Conservation (phyloP, 768 basidiomycete species). For the Leccinum variicolor region DNA sequence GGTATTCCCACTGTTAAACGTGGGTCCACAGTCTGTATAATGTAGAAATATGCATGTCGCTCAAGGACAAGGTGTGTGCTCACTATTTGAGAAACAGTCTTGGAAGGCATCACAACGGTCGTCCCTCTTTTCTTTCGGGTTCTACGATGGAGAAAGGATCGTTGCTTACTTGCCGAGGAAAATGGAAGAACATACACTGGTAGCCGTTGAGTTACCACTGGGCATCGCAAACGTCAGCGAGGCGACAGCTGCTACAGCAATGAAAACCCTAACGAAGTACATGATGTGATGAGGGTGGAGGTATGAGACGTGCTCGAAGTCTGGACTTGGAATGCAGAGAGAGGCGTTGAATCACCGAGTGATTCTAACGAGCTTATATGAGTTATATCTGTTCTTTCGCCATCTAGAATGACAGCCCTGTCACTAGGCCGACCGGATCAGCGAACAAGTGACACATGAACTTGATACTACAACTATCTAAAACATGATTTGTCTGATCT, state of each 20-base stretch:
- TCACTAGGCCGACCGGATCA: no score
- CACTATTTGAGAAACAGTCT: background rate
- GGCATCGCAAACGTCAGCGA: background rate
- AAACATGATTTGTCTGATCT: no score
- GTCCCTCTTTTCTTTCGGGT: background rate
- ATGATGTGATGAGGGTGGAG: background rate
- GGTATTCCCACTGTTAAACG: background rate
- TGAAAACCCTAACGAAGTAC: background rate
- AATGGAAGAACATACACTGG: background rate
- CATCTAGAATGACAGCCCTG: background rate
- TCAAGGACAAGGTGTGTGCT: background rate
- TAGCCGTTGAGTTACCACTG: background rate
- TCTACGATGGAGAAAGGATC: background rate
- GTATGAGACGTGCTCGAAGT: background rate
- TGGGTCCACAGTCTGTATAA: background rate
- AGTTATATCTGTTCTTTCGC: background rate
- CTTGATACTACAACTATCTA: no score
- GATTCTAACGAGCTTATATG: background rate
- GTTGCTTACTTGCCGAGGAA: background rate
- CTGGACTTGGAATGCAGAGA: background rate
- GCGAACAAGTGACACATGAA: no score
- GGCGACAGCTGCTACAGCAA: background rate
- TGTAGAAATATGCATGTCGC: background rate
- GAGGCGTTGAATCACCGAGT: no score
- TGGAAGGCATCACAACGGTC: no score